phyloP scores from a whole-genome alignment of 2,329 filamentous ascomycete species.

The Fusarium penzigii region DNA sequence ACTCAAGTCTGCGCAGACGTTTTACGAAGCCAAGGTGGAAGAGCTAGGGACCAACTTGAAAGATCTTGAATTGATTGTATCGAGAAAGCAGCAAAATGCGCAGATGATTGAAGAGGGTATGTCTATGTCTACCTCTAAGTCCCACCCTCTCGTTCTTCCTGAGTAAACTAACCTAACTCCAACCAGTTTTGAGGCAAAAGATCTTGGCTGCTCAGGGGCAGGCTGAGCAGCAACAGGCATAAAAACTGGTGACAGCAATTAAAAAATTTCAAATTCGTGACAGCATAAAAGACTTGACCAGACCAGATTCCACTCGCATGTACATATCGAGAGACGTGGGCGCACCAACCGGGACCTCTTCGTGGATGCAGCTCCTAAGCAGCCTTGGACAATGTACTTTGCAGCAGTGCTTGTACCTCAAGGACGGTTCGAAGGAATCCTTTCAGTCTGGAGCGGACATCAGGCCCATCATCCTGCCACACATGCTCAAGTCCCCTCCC shows the following conservation, averaged over 20 bases:
- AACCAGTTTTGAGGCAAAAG: conserved; percentile 45
- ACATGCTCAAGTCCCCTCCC: conserved; percentile 31
- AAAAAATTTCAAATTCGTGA: neutral
- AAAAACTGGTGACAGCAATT: conserved; percentile 3
- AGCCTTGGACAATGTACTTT: conserved; percentile 11
- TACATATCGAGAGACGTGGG: conserved; percentile 1
- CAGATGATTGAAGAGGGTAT: conserved; percentile 85
- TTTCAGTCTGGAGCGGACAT: conserved; percentile 29
- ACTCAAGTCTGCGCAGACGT: conserved; percentile 53
- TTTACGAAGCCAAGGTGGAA: conserved; percentile 58
- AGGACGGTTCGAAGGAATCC: conserved; percentile 35
- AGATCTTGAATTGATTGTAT: conserved; percentile 58
- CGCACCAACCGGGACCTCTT: conserved; percentile 6
- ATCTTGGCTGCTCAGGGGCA: conserved; percentile 40
- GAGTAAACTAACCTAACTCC: conserved; percentile 22
- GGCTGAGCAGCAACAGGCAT: conserved; percentile 22
- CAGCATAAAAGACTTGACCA: conserved; percentile 6
- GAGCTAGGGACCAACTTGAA: conserved; percentile 55
- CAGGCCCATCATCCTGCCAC: conserved; percentile 32
- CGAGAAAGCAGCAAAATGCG: conserved; percentile 79
- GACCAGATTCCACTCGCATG: neutral
- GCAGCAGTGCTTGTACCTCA: conserved; percentile 32
- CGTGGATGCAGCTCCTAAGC: conserved; percentile 6
- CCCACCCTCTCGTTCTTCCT: conserved; percentile 37
- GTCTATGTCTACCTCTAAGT: conserved; percentile 11